Evolutionary conservation across 1,284 basidiomycete genomes (phyloP).

Genomic region (Mrakiaceae sp.): DNA sequence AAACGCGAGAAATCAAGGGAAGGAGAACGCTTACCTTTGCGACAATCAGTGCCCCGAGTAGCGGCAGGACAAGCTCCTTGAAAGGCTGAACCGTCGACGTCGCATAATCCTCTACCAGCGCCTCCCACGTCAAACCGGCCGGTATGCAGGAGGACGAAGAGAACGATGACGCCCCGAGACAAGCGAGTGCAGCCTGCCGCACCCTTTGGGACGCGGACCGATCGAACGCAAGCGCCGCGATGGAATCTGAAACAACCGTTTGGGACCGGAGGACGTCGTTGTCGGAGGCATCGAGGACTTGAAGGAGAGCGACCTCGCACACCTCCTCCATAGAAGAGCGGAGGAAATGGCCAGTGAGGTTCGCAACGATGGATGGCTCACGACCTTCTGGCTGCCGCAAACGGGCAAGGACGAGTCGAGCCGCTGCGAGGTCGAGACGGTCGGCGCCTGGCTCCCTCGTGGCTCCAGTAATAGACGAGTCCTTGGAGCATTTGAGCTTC

Average conservation of each 20-base stretch:
- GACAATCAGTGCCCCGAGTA: background rate
- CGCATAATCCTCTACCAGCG: background rate
- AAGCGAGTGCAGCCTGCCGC: background rate
- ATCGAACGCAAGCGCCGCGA: background rate
- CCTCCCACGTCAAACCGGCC: background rate
- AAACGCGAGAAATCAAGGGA: no score
- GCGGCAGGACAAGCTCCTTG: slow-evolving; percentile 1
- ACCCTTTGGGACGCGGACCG: background rate
- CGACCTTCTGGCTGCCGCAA: no score
- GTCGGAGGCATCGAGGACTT: background rate
- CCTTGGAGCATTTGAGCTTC: no score
- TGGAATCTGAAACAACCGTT: no score
- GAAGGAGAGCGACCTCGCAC: slow-evolving; percentile 1
- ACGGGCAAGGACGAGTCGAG: background rate
- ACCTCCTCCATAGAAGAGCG: background rate
- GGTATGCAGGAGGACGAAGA: no score
- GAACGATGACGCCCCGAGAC: background rate
- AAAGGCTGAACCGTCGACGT: background rate
- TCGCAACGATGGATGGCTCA: no score
- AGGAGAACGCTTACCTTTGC: background rate
- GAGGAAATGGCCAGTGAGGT: background rate
- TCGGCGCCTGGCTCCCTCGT: background rate
- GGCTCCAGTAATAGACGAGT: background rate
- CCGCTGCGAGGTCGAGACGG: background rate
- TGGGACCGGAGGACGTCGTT: no score